Conservation (phyloP, 305 asterid species). For the Andrographis paniculata region DNA sequence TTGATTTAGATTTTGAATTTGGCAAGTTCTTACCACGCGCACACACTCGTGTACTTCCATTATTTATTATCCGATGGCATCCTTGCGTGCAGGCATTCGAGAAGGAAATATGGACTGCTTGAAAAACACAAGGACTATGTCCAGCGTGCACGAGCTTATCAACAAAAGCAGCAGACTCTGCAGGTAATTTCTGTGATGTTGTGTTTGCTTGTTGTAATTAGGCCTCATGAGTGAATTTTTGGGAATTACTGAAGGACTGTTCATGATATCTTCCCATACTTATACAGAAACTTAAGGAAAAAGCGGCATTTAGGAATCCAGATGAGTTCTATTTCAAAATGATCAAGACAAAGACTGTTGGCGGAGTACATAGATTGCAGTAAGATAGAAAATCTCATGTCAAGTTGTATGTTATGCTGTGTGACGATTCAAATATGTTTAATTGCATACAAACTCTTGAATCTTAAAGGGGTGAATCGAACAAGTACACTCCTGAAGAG, state of each 20-base stretch:
- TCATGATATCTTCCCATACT: slow-evolving; percentile 5
- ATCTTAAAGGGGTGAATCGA: slow-evolving; percentile 51
- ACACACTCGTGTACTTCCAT: no score
- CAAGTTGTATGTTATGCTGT: background rate
- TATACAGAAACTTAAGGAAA: slow-evolving; percentile 78
- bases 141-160: slow-evolving; percentile 56
- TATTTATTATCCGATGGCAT: slow-evolving; percentile 4
- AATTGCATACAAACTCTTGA: slow-evolving; percentile 14
- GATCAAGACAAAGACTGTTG: slow-evolving; percentile 47
- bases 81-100: slow-evolving; percentile 34
- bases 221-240: background rate
- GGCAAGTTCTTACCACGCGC: no score
- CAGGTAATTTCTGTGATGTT: slow-evolving; percentile 31
- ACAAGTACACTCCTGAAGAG: slow-evolving; percentile 55
- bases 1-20: background rate
- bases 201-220: background rate
- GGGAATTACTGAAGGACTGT: background rate
- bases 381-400: slow-evolving; percentile 27
- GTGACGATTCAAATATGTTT: background rate
- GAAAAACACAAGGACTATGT: slow-evolving; percentile 94
- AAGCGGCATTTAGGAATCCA: slow-evolving; percentile 77
- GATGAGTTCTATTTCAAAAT: slow-evolving; percentile 88
- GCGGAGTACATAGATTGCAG: slow-evolving; percentile 69
- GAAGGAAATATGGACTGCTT: slow-evolving; percentile 67
- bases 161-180: slow-evolving; percentile 56